Evolutionary conservation across 371 early-diverging fungal species (phyloP), one percentile per base, ranked within the genome.

Genomic region (Zychaea mexicana): DNA sequence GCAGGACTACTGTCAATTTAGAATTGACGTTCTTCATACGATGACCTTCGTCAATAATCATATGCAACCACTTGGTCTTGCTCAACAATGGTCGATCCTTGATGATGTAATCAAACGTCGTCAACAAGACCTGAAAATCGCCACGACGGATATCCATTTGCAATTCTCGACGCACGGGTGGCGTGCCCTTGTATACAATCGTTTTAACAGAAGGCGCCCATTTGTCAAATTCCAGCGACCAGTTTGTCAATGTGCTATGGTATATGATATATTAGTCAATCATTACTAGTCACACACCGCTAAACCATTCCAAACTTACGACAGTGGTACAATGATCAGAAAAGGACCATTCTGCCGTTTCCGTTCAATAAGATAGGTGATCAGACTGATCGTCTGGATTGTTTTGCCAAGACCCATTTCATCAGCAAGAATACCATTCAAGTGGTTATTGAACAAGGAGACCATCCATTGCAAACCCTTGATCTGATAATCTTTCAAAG

Each of bases 401-500:
- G 97, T 96, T 77, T 97, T 96, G 52, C 97, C 97, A 19, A 98
- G 79, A 55, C 97, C 96, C 99, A 99, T 99, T 82, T 99, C 99
- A 80, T 99, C 99, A 2, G 99, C 98, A 68, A 99, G 76, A 59
- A 99, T 99, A 47, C 99, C 99, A 74, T 97, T 96, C 69, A 96
- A 76, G 46, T 91, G 84, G 72, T 98, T 98, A 73, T 98, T 96
- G 81, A 97, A 98, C 32, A 99, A 79, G 12, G 97, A 95, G 2
- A 96, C 90, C 92, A 99, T 96, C 99, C 99, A 99, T 83, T 99
- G 92, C 1, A 99, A 82, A 66, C 99, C 99, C 70, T 95, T 96
- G 73, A 99, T 68, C 74, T 99, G 99, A 75, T 99, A 99, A 12
- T 97, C 98, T 76, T 99, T 96, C 60, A 99, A 83, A 33, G 74